phyloP scores from a whole-genome alignment of 441 rosid genomes.

The Croton laevigatus region DNA sequence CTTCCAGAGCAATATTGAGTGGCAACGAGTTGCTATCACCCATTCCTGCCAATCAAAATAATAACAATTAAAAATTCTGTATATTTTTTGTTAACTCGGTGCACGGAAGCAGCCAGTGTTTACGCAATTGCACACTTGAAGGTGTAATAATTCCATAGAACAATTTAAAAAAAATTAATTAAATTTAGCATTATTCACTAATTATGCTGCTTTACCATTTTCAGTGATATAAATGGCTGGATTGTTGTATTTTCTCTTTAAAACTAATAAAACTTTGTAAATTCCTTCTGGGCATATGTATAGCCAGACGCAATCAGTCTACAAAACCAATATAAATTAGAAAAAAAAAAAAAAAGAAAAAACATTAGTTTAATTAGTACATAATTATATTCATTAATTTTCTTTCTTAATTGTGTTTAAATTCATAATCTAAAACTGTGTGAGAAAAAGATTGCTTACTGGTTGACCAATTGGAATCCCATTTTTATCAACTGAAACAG shows the following conservation, averaged over 20 bases:
- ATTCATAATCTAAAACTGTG: background rate
- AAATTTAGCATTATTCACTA: too few species aligned
- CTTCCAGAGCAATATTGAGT: slow-evolving; percentile 32
- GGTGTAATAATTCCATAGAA: too few species aligned
- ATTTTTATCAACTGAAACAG: slow-evolving; percentile 27
- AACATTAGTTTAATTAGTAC: background rate
- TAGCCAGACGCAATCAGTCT: slow-evolving; percentile 40
- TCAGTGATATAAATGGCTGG: slow-evolving; percentile 44
- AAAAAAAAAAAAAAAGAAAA: too few species aligned
- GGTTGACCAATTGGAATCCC: slow-evolving; percentile 37
- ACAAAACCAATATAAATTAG: background rate
- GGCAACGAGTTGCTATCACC: slow-evolving; percentile 29
- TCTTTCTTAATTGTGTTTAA: background rate
- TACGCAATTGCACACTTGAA: too few species aligned
- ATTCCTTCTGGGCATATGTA: slow-evolving; percentile 44
- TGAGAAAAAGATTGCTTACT: slow-evolving; percentile 18
- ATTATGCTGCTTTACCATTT: slow-evolving; percentile 31
- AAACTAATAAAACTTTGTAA: slow-evolving; percentile 27
- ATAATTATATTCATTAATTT: too few species aligned
- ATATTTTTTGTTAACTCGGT: background rate
- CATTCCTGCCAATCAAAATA: slow-evolving; percentile 27
- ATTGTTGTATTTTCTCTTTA: slow-evolving; percentile 33
- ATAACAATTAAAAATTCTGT: too few species aligned
- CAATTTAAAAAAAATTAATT: too few species aligned
- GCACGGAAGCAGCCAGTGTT: too few species aligned